phyloP scores from a whole-genome alignment of 352 stramenopile species.

The Pythium oligandrum region DNA sequence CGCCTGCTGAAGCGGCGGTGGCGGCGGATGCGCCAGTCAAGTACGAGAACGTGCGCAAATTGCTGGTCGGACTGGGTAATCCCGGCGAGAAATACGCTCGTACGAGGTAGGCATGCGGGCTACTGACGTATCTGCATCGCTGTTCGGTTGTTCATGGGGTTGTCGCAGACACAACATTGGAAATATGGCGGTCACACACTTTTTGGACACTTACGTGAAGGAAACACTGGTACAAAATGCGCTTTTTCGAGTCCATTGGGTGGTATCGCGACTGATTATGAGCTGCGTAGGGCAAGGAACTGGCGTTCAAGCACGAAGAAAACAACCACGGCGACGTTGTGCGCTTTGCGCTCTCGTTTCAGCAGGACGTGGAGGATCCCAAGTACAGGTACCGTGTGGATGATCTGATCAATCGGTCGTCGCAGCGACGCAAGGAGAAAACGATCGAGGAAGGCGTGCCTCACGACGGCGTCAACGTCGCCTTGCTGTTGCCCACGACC shows the following conservation, averaged over 20 bases:
- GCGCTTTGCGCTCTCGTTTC: slow-evolving; percentile 52
- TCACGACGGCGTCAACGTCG: slow-evolving; percentile 69
- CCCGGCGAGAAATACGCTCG: slow-evolving; percentile 76
- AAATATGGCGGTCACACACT: slow-evolving; percentile 54
- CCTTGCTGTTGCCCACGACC: slow-evolving; percentile 65
- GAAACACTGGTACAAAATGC: slow-evolving; percentile 40
- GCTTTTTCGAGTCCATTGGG: neutral
- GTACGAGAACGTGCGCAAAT: slow-evolving; percentile 72
- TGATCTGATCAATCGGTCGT: slow-evolving; percentile 76
- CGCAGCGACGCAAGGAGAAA: slow-evolving; percentile 66
- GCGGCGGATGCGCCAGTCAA: slow-evolving; percentile 18
- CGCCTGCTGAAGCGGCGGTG: neutral
- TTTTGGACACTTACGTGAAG: slow-evolving; percentile 58
- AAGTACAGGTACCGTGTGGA: slow-evolving; percentile 40
- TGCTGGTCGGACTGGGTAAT: slow-evolving; percentile 84
- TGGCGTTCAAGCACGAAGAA: slow-evolving; percentile 52
- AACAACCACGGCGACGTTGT: slow-evolving; percentile 63
- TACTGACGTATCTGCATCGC: neutral
- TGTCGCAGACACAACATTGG: slow-evolving; percentile 74
- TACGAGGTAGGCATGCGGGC: slow-evolving; percentile 39
- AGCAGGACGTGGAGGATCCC: slow-evolving; percentile 41
- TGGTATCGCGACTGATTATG: too few relatives aligned
- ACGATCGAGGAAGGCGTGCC: slow-evolving; percentile 71
- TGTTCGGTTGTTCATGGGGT: neutral
- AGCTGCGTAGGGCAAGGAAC: slow-evolving; percentile 26